Evolutionary conservation across 1,284 basidiomycete species (phyloP).

Genomic region (Moesziomyces sp.): DNA sequence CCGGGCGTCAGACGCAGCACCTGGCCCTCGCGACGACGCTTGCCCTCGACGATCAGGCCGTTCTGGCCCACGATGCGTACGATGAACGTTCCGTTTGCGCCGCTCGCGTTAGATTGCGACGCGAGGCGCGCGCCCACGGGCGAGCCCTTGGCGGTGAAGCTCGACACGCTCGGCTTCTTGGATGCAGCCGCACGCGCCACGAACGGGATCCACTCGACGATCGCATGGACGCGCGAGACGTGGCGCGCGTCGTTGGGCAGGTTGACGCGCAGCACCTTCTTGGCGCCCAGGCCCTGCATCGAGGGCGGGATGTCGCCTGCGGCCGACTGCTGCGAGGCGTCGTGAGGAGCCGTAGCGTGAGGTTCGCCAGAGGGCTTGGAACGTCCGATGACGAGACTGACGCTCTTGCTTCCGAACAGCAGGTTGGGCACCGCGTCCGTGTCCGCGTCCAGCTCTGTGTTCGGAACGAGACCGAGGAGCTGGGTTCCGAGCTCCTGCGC

Average conservation of each 20-base stretch:
- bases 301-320: slow-evolving; percentile 29
- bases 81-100: slow-evolving; percentile 53
- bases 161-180: slow-evolving; percentile 22
- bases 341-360: slow-evolving; percentile 2
- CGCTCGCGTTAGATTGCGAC: slow-evolving; percentile 6
- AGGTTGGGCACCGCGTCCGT: slow-evolving; percentile 23
- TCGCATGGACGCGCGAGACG: slow-evolving; percentile 62
- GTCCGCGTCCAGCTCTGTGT: slow-evolving; percentile 29
- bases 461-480: slow-evolving; percentile 27
- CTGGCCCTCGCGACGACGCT: slow-evolving; percentile 59
- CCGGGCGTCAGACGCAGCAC: slow-evolving; percentile 55
- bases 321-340: slow-evolving; percentile 5
- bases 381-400: slow-evolving; percentile 51
- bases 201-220: slow-evolving; percentile 66
- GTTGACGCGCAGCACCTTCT: slow-evolving; percentile 46
- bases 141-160: slow-evolving; percentile 30
- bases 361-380: slow-evolving; percentile 47
- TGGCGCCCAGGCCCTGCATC: slow-evolving; percentile 47
- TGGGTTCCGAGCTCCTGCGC: slow-evolving; percentile 1
- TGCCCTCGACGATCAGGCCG: slow-evolving; percentile 63
- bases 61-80: slow-evolving; percentile 65
- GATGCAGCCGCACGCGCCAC: slow-evolving; percentile 10
- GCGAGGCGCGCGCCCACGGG: slow-evolving; percentile 19
- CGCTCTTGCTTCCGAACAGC: slow-evolving; percentile 42
- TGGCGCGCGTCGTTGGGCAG: slow-evolving; percentile 60